A percentile compares a stretch with the other conserved stretches of the same genome.
Conservation (phyloP, 2,329 filamentous ascomycete species). For the Bipolaris gigantea region DNA sequence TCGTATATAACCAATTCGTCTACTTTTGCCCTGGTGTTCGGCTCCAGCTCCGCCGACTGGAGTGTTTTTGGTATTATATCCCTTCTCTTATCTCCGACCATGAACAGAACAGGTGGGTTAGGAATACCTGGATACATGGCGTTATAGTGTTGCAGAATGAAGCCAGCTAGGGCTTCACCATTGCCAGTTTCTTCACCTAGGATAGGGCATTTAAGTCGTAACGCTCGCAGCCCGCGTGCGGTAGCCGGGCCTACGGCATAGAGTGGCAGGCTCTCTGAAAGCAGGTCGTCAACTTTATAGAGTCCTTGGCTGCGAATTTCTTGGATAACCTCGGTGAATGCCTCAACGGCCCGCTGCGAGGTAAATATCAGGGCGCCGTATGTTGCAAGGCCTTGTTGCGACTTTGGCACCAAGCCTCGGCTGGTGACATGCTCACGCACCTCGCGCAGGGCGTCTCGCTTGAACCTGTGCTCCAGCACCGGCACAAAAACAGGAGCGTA, state of each 20-base stretch:
- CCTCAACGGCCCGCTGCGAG: conserved; percentile 80
- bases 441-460: conserved; percentile 59
- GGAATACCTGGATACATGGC: conserved; percentile 34
- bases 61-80: conserved; percentile 87
- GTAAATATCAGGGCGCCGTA: conserved; percentile 85
- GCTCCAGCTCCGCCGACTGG: conserved; percentile 58
- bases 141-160: conserved; percentile 79
- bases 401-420: conserved; percentile 43
- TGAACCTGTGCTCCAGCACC: conserved; percentile 72
- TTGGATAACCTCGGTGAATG: conserved; percentile 66
- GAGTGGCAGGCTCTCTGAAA: conserved; percentile 59
- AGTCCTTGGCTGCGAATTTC: conserved; percentile 50
- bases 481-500: conserved; percentile 74
- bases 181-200: conserved; percentile 82
- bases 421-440: conserved; percentile 57
- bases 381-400: conserved; percentile 28
- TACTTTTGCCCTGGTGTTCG: conserved; percentile 62
- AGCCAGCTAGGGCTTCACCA: conserved; percentile 75
- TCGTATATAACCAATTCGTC: conserved; percentile 85
- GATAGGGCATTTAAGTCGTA: conserved; percentile 60
- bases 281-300: conserved; percentile 37
- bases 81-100: conserved; percentile 85
- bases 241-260: conserved; percentile 84
- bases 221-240: conserved; percentile 66
- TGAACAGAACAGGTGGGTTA: conserved; percentile 73